Evolutionary conservation across 768 basidiomycete species (phyloP).

Genomic region (Russula foetens): DNA sequence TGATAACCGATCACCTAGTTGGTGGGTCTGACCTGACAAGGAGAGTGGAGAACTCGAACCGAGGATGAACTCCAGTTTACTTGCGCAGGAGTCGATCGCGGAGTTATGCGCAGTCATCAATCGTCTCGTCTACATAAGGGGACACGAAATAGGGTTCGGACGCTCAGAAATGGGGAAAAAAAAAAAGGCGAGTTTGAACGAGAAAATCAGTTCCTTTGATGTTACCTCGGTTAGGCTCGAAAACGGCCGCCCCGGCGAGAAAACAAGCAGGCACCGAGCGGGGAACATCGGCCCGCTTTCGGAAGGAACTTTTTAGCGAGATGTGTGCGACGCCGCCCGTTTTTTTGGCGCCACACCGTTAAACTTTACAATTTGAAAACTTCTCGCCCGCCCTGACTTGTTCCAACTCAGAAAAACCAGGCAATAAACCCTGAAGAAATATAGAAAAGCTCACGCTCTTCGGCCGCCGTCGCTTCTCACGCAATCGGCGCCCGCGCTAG

Average conservation of each 20-base stretch:
- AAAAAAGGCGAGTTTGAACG: background rate
- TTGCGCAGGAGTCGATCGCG: slow-evolving; percentile 8
- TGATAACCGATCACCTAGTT: slow-evolving; percentile 11
- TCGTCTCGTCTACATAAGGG: slow-evolving; percentile 5
- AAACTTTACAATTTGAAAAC: slow-evolving; percentile 5
- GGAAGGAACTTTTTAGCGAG: slow-evolving; percentile 12
- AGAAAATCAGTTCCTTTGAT: slow-evolving; percentile 11
- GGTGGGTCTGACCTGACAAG: background rate
- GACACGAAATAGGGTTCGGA: slow-evolving; percentile 11
- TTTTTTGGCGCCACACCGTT: slow-evolving; percentile 14
- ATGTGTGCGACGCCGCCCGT: slow-evolving; percentile 1
- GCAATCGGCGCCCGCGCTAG: background rate
- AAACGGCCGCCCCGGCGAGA: slow-evolving; percentile 1
- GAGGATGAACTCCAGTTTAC: background rate
- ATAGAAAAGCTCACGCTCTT: background rate
- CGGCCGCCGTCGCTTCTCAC: slow-evolving; percentile 10
- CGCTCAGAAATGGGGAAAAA: background rate
- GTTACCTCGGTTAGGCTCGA: slow-evolving; percentile 12
- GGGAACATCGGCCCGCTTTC: slow-evolving; percentile 15
- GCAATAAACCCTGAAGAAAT: background rate
- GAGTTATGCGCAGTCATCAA: background rate
- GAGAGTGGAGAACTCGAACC: background rate
- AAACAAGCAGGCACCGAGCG: slow-evolving; percentile 18
- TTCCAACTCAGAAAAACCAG: background rate
- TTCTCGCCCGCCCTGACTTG: background rate